Percentiles rank a stretch among this genome's conserved stretches.
Evolutionary conservation across 768 basidiomycete species (phyloP).

Genomic region (Boletellus ananiceps): DNA sequence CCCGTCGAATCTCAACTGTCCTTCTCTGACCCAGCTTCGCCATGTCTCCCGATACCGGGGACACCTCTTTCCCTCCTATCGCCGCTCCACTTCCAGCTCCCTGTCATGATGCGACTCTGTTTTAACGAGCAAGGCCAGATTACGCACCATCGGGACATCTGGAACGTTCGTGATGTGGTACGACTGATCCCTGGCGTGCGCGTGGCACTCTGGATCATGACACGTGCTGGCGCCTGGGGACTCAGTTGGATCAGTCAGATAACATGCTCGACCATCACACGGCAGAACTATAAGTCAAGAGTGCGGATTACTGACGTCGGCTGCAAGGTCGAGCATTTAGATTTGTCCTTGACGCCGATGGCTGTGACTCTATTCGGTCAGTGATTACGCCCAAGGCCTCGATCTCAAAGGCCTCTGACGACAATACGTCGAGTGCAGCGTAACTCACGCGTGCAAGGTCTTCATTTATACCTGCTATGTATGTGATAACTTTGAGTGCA

Average conservation of each 20-base stretch:
- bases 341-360: background rate
- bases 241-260: slow-evolving; percentile 38
- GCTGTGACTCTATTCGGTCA: background rate
- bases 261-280: slow-evolving; percentile 6
- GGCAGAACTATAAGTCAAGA: slow-evolving; percentile 3
- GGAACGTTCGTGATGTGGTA: slow-evolving; percentile 76
- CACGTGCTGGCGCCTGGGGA: slow-evolving; percentile 56
- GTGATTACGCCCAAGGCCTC: background rate
- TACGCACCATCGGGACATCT: slow-evolving; percentile 74
- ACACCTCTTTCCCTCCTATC: slow-evolving; percentile 56
- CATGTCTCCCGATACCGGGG: slow-evolving; percentile 54
- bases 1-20: slow-evolving; percentile 27
- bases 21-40: slow-evolving; percentile 33
- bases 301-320: slow-evolving; percentile 13
- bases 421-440: background rate
- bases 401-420: background rate
- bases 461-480: slow-evolving; percentile 12
- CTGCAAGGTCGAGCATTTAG: slow-evolving; percentile 9
- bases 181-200: slow-evolving; percentile 67
- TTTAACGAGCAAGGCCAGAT: slow-evolving; percentile 84
- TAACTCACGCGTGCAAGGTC: background rate
- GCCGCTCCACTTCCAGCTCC: slow-evolving; percentile 70
- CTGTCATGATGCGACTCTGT: slow-evolving; percentile 63
- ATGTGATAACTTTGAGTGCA: slow-evolving; percentile 6
- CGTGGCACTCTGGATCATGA: slow-evolving; percentile 63